Evolutionary conservation across 179 eudicot genomes (phyloP).

Genomic region (Silene vulgaris): DNA sequence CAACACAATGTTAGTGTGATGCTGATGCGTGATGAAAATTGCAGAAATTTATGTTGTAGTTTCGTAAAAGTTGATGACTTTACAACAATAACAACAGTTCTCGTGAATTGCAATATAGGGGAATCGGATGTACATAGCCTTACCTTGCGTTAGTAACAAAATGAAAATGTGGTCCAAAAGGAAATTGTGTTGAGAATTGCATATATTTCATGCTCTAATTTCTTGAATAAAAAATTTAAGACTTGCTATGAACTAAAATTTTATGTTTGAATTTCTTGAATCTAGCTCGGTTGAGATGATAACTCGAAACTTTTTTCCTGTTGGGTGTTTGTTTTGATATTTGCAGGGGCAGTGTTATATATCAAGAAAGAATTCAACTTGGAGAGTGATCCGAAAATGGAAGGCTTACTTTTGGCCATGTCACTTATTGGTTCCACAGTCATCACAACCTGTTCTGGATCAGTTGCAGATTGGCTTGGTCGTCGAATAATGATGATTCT

Average conservation of each 20-base stretch:
- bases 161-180: background rate
- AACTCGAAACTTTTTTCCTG: background rate
- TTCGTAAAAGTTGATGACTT: background rate
- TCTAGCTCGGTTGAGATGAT: background rate
- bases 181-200: background rate
- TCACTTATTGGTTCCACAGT: conserved; percentile 70
- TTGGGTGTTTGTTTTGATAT: conserved; percentile 12
- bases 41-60: no score
- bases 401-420: conserved; percentile 80
- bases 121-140: no score
- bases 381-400: conserved; percentile 59
- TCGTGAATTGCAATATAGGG: background rate
- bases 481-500: conserved; percentile 73
- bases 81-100: background rate
- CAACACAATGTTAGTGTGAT: no score
- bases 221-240: background rate
- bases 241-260: background rate
- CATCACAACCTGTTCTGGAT: conserved; percentile 67
- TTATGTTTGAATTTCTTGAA: background rate
- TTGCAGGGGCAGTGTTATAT: conserved; percentile 63
- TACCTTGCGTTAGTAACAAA: background rate
- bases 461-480: conserved; percentile 63
- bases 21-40: no score
- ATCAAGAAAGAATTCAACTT: conserved; percentile 67
- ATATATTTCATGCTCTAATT: background rate